A percentile compares a stretch with the other conserved stretches of the same genome.
Evolutionary conservation across 768 basidiomycete species (phyloP).

Genomic region (Podaxis rugospora): DNA sequence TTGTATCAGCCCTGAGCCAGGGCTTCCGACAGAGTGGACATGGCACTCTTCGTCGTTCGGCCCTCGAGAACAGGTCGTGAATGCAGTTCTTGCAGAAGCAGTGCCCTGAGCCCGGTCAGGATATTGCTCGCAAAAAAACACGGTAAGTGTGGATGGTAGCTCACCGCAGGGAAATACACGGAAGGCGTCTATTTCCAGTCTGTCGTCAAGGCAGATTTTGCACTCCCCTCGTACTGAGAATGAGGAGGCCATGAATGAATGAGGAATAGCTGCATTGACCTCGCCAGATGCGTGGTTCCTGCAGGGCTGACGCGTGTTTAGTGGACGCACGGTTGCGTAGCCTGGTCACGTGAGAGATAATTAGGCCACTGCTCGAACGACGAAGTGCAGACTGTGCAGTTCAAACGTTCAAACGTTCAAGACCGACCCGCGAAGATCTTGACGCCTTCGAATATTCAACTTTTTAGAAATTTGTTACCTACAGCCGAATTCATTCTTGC

Average conservation of each 20-base stretch:
- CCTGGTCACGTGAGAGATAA: neutral
- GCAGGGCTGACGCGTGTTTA: slow-evolving; percentile 5
- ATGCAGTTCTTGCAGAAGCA: slow-evolving; percentile 37
- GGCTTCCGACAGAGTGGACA: slow-evolving; percentile 2
- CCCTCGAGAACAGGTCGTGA: slow-evolving; percentile 17
- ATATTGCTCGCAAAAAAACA: neutral
- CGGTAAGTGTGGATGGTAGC: slow-evolving; percentile 9
- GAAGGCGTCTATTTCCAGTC: slow-evolving; percentile 21
- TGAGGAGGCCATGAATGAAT: slow-evolving; percentile 3
- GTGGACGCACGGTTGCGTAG: neutral
- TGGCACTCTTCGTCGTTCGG: slow-evolving; percentile 2
- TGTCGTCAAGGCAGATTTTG: slow-evolving; percentile 24
- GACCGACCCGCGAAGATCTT: neutral
- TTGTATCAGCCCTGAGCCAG: neutral
- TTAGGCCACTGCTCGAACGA: neutral
- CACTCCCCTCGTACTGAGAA: slow-evolving; percentile 7
- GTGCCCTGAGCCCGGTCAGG: slow-evolving; percentile 27
- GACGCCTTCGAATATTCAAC: neutral
- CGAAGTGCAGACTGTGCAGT: neutral
- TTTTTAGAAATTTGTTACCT: neutral
- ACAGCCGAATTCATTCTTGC: neutral
- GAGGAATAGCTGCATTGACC: neutral
- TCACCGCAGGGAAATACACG: slow-evolving; percentile 32
- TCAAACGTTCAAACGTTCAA: neutral
- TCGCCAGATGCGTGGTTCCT: neutral